phyloP scores from a whole-genome alignment of 2,329 filamentous ascomycete species.

The Calonectria honghensis region DNA sequence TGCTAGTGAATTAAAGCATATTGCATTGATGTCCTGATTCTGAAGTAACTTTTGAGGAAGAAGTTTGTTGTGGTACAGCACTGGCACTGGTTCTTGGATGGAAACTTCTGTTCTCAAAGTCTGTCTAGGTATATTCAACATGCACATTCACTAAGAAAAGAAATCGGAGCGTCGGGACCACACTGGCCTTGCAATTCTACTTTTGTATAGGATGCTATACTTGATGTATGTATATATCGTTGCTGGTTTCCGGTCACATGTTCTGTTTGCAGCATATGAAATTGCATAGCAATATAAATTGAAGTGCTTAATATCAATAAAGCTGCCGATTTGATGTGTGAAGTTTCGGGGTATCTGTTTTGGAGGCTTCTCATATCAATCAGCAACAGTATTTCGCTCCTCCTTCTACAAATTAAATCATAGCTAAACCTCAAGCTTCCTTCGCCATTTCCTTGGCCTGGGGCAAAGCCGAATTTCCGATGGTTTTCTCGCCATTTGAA shows the following conservation, averaged over 20 bases:
- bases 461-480: constrained; percentile 44
- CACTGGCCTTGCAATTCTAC: background rate
- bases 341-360: background rate
- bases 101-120: too few relatives aligned
- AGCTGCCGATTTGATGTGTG: background rate
- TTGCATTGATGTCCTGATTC: constrained; percentile 68
- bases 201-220: background rate
- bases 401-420: background rate
- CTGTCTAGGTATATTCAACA: background rate
- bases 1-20: constrained; percentile 70
- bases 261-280: background rate
- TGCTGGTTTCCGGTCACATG: too few relatives aligned
- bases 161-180: background rate
- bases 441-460: constrained; percentile 47
- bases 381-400: background rate
- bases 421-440: constrained; percentile 16
- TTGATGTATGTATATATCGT: constrained; percentile 2
- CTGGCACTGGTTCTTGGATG: background rate
- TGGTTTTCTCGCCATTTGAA: constrained; percentile 49
- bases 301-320: background rate
- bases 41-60: background rate
- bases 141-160: background rate
- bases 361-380: constrained; percentile 15
- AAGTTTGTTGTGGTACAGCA: too few relatives aligned
- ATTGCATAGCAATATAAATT: constrained; percentile 9